Percentiles rank a stretch among this genome's conserved stretches.
These are phyloP conservation scores for Wickerhamomyces chaumierensis DNA, from an alignment of 805 yeast genomes.

Conservation along the genomic window DNA sequence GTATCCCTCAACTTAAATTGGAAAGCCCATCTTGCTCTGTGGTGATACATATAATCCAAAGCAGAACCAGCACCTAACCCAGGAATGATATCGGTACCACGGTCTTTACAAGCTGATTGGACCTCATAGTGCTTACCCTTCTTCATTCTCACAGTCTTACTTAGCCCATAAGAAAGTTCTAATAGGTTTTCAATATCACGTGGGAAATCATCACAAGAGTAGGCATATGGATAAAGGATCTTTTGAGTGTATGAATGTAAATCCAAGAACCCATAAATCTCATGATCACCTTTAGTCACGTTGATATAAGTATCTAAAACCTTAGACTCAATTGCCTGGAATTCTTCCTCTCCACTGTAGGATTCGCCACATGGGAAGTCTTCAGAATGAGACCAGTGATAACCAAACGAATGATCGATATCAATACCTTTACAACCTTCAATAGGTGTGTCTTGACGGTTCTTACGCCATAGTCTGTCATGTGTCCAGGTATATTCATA, in stretches of 20 bases:
- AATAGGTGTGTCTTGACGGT: conserved; percentile 62
- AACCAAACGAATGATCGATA: conserved; percentile 75
- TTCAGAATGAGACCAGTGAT: conserved; percentile 57
- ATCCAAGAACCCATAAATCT: conserved; percentile 68
- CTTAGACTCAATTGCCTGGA: conserved; percentile 52
- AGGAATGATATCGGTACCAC: conserved; percentile 63
- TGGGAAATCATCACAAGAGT: conserved; percentile 61
- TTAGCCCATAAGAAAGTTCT: conserved; percentile 71
- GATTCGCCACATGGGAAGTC: conserved; percentile 72
- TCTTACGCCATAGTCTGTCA: conserved; percentile 84
- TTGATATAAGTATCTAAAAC: conserved; percentile 37
- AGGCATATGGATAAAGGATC: conserved; percentile 73
- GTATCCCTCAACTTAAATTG: conserved; percentile 74
- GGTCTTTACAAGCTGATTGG: conserved; percentile 68
- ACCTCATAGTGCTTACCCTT: conserved; percentile 61
- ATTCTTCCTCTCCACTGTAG: conserved; percentile 65
- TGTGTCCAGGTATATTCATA: conserved; percentile 71
- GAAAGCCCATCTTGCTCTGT: conserved; percentile 74
- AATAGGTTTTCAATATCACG: conserved; percentile 71
- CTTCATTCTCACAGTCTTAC: conserved; percentile 56
- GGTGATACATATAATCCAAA: conserved; percentile 75
- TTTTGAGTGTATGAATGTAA: conserved; percentile 82
- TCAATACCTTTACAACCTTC: conserved; percentile 74
- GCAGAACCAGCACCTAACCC: conserved; percentile 73
- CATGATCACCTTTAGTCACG: conserved; percentile 33